Percentiles rank a stretch among this genome's conserved stretches.
Conservation (phyloP, 2,329 filamentous ascomycete genomes). For the Septoria linicola region DNA sequence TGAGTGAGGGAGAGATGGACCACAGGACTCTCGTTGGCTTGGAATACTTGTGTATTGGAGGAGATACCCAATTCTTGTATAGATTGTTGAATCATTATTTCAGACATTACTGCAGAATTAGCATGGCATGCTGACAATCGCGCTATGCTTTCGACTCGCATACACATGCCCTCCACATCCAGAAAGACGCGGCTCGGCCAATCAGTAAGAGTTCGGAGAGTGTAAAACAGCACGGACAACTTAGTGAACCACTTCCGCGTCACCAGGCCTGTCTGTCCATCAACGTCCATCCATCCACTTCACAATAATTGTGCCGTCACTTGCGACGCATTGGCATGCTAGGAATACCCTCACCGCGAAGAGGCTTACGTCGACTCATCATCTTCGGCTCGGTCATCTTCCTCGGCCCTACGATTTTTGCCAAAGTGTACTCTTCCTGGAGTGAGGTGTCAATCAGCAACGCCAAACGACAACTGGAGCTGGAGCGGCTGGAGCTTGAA, state of each 20-base stretch:
- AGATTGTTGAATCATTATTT: too few relatives aligned
- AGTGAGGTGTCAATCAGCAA: conserved; percentile 14
- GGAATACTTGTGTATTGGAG: neutral
- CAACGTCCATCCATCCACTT: neutral
- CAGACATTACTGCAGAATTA: too few relatives aligned
- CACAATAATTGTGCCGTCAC: too few relatives aligned
- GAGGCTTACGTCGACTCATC: conserved; percentile 13
- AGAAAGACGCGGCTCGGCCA: neutral
- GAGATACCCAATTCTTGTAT: conserved; percentile 5
- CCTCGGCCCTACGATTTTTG: conserved; percentile 11
- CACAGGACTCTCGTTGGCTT: neutral
- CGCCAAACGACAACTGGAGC: conserved; percentile 15
- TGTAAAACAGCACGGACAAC: too few relatives aligned
- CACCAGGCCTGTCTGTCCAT: neutral
- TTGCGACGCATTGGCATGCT: neutral
- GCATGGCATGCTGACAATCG: too few relatives aligned
- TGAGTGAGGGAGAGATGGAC: conserved; percentile 22
- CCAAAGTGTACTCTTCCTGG: conserved; percentile 15
- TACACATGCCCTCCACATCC: too few relatives aligned
- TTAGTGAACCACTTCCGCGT: too few relatives aligned
- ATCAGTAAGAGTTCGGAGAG: neutral
- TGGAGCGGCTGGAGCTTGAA: conserved; percentile 14
- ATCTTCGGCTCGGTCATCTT: conserved; percentile 14
- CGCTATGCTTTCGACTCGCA: too few relatives aligned
- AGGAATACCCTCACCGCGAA: conserved; percentile 8